Percentiles rank a stretch among this genome's conserved stretches.
phyloP scores from a whole-genome alignment of 352 stramenopile species.

The Thraustochytrium striatum region DNA sequence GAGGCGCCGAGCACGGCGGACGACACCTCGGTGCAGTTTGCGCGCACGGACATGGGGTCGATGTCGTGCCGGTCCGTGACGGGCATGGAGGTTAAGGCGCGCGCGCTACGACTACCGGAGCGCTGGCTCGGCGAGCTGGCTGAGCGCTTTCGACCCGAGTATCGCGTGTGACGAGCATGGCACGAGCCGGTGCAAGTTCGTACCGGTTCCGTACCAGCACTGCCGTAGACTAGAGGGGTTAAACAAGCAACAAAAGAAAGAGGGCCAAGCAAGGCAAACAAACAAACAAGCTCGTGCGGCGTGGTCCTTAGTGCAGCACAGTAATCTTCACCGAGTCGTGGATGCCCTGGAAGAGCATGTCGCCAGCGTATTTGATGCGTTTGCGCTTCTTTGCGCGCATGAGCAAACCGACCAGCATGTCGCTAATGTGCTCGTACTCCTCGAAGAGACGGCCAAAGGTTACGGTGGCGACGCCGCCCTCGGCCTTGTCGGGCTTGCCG shows the following conservation, averaged over 20 bases:
- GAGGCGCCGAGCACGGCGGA: not conserved
- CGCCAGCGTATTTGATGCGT: constrained; percentile 49
- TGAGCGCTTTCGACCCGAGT: not conserved
- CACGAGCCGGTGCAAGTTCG: no score
- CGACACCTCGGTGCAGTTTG: not conserved
- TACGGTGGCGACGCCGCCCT: constrained; percentile 46
- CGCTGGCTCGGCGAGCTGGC: not conserved
- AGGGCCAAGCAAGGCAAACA: no score
- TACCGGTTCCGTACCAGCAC: no score
- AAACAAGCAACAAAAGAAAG: no score
- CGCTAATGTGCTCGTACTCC: constrained; percentile 49
- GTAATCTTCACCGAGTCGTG: constrained; percentile 52
- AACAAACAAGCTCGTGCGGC: no score
- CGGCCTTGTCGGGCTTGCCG: constrained; percentile 13
- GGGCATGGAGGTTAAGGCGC: constrained; percentile 24
- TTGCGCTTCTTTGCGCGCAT: constrained; percentile 53
- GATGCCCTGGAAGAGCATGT: constrained; percentile 53
- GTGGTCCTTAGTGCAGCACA: no score
- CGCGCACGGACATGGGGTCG: constrained; percentile 8
- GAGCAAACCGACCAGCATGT: constrained; percentile 50
- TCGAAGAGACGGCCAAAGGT: constrained; percentile 52
- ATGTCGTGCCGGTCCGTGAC: constrained; percentile 27
- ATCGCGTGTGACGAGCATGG: no score
- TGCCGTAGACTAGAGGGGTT: no score
- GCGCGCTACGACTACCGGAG: not conserved